Percentiles rank a stretch among this genome's conserved stretches.
phyloP scores from a whole-genome alignment of 2,329 filamentous ascomycete species.

The Cordyceps fumosorosea region DNA sequence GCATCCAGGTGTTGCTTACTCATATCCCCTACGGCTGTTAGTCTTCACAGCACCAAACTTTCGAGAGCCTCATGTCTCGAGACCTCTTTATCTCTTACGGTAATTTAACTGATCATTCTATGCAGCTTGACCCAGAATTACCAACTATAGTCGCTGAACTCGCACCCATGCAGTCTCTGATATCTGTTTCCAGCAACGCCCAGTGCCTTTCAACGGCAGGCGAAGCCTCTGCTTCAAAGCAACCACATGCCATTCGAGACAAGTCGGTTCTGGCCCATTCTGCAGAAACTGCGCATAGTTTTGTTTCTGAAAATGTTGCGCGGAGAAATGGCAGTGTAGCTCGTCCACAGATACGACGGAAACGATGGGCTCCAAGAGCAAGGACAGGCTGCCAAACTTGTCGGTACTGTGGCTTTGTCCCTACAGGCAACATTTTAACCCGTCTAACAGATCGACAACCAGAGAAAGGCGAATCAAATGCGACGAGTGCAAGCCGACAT shows the following conservation, averaged over 20 bases:
- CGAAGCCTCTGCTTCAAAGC: background rate
- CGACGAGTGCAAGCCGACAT: background rate
- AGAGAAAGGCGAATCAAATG: background rate
- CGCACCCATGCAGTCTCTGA: background rate
- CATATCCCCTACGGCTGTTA: background rate
- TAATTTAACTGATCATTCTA: background rate
- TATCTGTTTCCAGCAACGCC: background rate
- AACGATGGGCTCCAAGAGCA: background rate
- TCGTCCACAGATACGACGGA: background rate
- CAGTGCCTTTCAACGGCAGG: background rate
- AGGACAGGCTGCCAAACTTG: background rate
- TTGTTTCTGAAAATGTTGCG: background rate
- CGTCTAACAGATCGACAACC: background rate
- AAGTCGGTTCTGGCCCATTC: background rate
- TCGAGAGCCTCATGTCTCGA: background rate
- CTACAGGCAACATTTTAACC: background rate
- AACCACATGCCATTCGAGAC: background rate
- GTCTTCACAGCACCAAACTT: background rate
- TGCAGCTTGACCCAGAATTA: background rate
- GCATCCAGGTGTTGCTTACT: too few species aligned
- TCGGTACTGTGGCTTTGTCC: background rate
- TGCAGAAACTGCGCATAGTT: background rate
- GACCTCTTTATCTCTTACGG: background rate
- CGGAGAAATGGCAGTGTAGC: background rate
- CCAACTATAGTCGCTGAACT: background rate